Evolutionary conservation across 2,329 filamentous ascomycete genomes (phyloP).

Genomic region (Cladophialophora chaetospira): DNA sequence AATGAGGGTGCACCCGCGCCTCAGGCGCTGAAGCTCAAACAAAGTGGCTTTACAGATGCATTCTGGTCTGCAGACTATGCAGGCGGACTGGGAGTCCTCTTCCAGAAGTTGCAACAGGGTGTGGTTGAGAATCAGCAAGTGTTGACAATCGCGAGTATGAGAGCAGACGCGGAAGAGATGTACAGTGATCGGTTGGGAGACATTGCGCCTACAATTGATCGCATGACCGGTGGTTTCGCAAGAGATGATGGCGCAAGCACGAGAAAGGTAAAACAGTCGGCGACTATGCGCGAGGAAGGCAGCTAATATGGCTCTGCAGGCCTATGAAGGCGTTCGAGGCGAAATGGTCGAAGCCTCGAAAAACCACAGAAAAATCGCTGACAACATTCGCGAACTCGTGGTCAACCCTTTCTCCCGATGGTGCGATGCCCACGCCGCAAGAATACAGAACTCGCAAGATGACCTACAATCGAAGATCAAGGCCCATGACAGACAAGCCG

Average conservation of each 20-base stretch:
- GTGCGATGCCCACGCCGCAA: slow-evolving; percentile 91
- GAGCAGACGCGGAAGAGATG: slow-evolving; percentile 89
- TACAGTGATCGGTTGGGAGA: slow-evolving; percentile 81
- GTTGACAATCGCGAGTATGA: slow-evolving; percentile 85
- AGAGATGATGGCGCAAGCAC: slow-evolving; percentile 95
- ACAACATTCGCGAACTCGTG: slow-evolving; percentile 93
- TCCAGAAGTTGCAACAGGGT: slow-evolving; percentile 94
- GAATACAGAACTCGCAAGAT: slow-evolving; percentile 91
- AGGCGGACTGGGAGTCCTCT: slow-evolving; percentile 90
- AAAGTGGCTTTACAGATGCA: slow-evolving; percentile 89
- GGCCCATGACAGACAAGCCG: slow-evolving; percentile 87
- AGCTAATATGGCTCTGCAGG: slow-evolving; percentile 59
- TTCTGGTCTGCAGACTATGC: slow-evolving; percentile 99
- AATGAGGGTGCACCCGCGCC: slow-evolving; percentile 12
- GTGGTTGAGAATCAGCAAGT: slow-evolving; percentile 94
- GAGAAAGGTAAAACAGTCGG: slow-evolving; percentile 93
- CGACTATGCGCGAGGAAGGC: no score
- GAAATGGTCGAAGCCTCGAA: slow-evolving; percentile 91
- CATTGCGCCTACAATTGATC: slow-evolving; percentile 80
- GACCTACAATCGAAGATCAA: slow-evolving; percentile 90
- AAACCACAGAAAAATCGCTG: slow-evolving; percentile 92
- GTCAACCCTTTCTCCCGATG: slow-evolving; percentile 92
- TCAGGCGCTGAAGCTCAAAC: slow-evolving; percentile 47
- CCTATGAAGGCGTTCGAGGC: slow-evolving; percentile 86
- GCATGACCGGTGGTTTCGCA: slow-evolving; percentile 77